Evolutionary conservation across 106 monocot species (phyloP).

Genomic region (Amphibolis antarctica): DNA sequence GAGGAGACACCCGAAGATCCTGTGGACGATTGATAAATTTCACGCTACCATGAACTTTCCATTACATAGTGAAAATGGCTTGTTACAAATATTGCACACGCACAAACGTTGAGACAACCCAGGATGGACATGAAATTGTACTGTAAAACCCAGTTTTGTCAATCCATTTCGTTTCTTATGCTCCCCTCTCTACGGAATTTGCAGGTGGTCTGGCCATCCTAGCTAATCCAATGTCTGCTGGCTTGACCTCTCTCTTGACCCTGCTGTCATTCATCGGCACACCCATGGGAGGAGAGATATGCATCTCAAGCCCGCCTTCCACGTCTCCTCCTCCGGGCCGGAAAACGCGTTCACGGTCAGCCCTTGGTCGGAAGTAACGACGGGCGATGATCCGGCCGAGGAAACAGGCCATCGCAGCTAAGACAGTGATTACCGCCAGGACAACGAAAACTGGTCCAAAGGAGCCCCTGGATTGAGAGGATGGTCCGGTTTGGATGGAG

Average conservation of each 20-base stretch:
- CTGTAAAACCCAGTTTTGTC: not conserved
- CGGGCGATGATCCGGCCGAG: constrained; percentile 13
- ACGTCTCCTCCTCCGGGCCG: not conserved
- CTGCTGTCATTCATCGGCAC: not conserved
- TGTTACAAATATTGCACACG: no score
- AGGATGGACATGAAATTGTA: not conserved
- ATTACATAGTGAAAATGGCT: not conserved
- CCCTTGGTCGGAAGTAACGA: constrained; percentile 5
- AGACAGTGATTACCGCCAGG: constrained; percentile 12
- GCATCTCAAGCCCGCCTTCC: constrained; percentile 6
- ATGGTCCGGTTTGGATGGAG: not conserved
- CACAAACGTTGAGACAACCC: no score
- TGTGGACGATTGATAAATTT: constrained; percentile 46
- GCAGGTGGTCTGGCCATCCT: no score
- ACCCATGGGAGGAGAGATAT: constrained; percentile 2
- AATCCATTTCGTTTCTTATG: not conserved
- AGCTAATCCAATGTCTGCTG: not conserved
- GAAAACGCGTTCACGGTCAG: not conserved
- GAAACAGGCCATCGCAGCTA: constrained; percentile 15
- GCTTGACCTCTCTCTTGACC: not conserved
- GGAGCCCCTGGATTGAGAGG: constrained; percentile 10
- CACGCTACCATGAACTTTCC: not conserved
- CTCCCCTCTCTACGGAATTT: not conserved
- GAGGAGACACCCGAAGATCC: constrained; percentile 70
- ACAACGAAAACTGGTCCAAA: constrained; percentile 18